Conservation (phyloP, 2,329 filamentous ascomycete genomes). For the Alternaria gaisen region DNA sequence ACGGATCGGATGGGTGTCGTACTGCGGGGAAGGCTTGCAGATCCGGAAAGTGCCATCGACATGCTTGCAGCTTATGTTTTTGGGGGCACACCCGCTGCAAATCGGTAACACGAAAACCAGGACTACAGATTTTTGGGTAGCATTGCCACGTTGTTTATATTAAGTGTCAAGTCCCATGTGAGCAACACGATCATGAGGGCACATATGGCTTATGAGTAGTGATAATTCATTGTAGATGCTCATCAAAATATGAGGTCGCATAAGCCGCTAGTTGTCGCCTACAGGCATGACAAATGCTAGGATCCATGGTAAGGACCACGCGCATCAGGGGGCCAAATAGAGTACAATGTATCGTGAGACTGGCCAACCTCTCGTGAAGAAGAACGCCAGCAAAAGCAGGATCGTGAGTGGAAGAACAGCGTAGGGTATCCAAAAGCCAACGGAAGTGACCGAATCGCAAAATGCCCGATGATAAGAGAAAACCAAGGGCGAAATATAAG, state of each 20-base stretch:
- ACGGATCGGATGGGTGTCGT: conserved; percentile 8
- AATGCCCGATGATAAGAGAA: conserved; percentile 8
- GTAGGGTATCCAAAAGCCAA: conserved; percentile 36
- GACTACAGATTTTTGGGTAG: not conserved
- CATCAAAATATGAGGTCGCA: not conserved
- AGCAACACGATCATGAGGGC: not conserved
- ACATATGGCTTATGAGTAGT: conserved; percentile 2
- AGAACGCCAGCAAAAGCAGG: conserved; percentile 9
- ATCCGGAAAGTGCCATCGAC: conserved; percentile 13
- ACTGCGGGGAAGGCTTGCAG: conserved; percentile 17
- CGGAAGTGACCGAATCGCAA: conserved; percentile 13
- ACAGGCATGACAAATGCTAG: not conserved
- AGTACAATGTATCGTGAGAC: conserved; percentile 13
- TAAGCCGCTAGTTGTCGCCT: conserved; percentile 1
- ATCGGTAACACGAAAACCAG: conserved; percentile 4
- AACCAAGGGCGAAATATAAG: conserved; percentile 4
- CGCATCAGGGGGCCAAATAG: conserved; percentile 6
- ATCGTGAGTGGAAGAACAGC: conserved; percentile 16
- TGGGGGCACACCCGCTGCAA: not conserved
- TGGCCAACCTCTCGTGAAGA: conserved; percentile 1
- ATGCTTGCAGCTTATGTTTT: conserved; percentile 9
- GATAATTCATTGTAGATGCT: conserved; percentile 5
- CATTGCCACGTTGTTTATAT: conserved; percentile 6
- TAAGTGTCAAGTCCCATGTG: not conserved
- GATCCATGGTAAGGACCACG: not conserved